Base-by-base conservation (phyloP, 371 early-diverging fungal genomes). In the Gilbertella persicaria region DNA sequence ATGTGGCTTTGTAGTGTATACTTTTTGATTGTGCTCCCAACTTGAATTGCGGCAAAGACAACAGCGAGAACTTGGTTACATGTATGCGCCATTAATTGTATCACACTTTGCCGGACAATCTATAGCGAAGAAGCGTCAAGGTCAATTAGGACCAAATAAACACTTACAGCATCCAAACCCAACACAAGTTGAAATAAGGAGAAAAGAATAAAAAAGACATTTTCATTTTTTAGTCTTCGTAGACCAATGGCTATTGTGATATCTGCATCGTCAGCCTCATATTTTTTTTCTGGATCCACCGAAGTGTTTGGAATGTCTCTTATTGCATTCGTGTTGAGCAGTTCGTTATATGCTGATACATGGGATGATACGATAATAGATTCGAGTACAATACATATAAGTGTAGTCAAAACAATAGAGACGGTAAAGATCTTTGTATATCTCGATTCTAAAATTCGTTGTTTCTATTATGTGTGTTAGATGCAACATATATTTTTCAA, bases 81-180 rank as follows among this genome's bases (percentile, higher is more conserved):
- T 19, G 64, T 60, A 58, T 78, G 71, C 10, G 75, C 73, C 6
- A 71, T 63, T n/a, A 74, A 33, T 46, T 78, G 79, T 47, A 78
- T 78, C 7, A 75, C 60, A 48, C 65, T 74, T 53, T 78, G 75
- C 23, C 79, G 58, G n/a, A 78, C 63, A 47, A 78, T 58, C 79
- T 78, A 29, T 24, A 12, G 53, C 16, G 20, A 23, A 16, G 17
- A 29, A n/a, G n/a, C 16, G 2, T 47, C 17, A 37, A 38, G 21
- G 19, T 16, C 4, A 13, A 38, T 55, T 10, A 20, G 33, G 26
- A 45, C 24, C 9, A 45, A 26, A 33, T 19, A 28, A 26, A 28
- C 9, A 45, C 71, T 58, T 75, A 78, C 79, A 19, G 79, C 66
- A 56, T 78, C 79, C 10, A 74, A 49, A 8, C 79, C 79, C 24